These are phyloP conservation scores for Lodderomyces parapsilosis DNA, from an alignment of 1,139 yeast species.

Conservation along the genomic window DNA sequence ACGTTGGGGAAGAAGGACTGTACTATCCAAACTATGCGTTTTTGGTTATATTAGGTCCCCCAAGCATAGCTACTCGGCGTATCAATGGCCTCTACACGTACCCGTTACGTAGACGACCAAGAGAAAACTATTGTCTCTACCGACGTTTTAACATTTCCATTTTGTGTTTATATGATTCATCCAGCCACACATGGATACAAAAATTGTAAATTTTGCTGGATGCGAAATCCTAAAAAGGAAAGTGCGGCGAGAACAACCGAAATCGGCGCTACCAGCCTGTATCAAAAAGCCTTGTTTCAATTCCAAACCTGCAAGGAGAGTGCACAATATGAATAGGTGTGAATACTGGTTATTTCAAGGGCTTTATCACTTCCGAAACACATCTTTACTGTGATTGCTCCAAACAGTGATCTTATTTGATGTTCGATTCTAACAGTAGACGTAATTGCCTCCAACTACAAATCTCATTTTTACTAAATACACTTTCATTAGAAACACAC, in stretches of 20 bases:
- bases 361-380: background rate
- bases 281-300: background rate
- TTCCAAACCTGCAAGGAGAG: background rate
- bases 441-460: background rate
- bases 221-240: slow-evolving; percentile 1
- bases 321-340: too few species aligned
- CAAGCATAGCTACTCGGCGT: too few species aligned
- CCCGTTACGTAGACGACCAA: background rate
- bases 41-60: too few species aligned
- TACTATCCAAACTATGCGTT: too few species aligned
- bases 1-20: too few species aligned
- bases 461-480: background rate
- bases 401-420: background rate
- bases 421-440: background rate
- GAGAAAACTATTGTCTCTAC: background rate
- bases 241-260: background rate
- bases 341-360: background rate
- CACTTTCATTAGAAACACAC: background rate
- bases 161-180: background rate
- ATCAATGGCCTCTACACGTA: too few species aligned
- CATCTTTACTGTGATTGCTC: background rate
- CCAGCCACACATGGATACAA: background rate
- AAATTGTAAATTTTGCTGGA: slow-evolving; percentile 1
- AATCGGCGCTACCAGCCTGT: background rate
- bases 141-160: background rate